These are phyloP conservation scores for Albifimbria verrucaria DNA, from an alignment of 2,329 filamentous ascomycete species.

Conservation along the genomic window DNA sequence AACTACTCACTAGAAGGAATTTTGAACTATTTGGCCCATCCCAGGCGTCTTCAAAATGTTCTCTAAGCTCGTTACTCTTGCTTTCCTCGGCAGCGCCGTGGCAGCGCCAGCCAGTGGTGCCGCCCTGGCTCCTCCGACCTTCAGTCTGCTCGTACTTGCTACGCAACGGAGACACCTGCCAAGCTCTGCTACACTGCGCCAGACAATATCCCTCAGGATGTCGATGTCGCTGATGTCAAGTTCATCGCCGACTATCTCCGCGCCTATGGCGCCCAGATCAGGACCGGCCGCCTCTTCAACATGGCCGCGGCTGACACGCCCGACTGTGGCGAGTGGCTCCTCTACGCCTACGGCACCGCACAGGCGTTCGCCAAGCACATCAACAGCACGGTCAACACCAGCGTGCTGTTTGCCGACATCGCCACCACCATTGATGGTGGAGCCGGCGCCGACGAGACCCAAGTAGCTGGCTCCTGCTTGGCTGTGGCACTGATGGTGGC, in stretches of 20 bases:
- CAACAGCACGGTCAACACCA: slow-evolving; percentile 12
- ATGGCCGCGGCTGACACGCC: slow-evolving; percentile 12
- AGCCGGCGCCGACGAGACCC: background rate
- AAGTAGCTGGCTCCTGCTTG: background rate
- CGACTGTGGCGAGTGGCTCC: slow-evolving; percentile 20
- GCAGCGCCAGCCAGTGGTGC: background rate
- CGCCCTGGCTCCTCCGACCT: background rate
- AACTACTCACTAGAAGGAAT: background rate
- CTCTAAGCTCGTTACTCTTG: background rate
- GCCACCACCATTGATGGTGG: slow-evolving; percentile 24
- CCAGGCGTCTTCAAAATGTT: background rate
- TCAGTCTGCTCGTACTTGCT: background rate
- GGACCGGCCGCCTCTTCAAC: slow-evolving; percentile 9
- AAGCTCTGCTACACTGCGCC: slow-evolving; percentile 15
- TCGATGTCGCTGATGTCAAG: slow-evolving; percentile 13
- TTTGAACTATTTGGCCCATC: background rate
- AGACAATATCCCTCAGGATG: slow-evolving; percentile 13
- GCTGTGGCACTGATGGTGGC: background rate
- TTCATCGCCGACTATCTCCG: slow-evolving; percentile 15
- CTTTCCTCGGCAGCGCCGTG: background rate
- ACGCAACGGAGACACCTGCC: slow-evolving; percentile 3
- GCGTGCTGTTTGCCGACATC: slow-evolving; percentile 20
- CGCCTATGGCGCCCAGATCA: slow-evolving; percentile 3
- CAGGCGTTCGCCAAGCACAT: slow-evolving; percentile 22
- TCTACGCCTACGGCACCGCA: slow-evolving; percentile 13